These are phyloP conservation scores for Oryza glaberrima DNA, from an alignment of 176 grass and related monocot genomes.

Conservation along the genomic window DNA sequence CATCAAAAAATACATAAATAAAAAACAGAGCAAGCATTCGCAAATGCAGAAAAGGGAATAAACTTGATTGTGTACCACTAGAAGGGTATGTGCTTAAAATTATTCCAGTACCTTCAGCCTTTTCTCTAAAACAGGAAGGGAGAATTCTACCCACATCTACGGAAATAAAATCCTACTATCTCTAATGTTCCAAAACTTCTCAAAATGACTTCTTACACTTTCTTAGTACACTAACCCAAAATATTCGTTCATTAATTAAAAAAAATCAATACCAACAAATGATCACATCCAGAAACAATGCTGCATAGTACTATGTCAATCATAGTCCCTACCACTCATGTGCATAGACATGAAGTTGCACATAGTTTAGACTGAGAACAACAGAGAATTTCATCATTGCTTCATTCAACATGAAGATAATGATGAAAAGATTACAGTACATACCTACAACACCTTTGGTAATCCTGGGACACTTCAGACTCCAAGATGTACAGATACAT, in stretches of 20 bases:
- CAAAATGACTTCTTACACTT: constrained; percentile 17
- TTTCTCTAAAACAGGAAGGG: not conserved
- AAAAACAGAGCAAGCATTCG: constrained; percentile 21
- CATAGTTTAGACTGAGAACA: constrained; percentile 11
- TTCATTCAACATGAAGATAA: not conserved
- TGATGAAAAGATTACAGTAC: constrained; percentile 31
- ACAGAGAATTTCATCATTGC: not conserved
- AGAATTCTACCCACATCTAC: not conserved
- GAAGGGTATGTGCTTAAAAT: not conserved
- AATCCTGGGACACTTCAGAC: constrained; percentile 68
- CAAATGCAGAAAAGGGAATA: not conserved
- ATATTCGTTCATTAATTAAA: constrained; percentile 5
- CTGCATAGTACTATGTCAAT: not conserved
- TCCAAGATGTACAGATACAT: constrained; percentile 96
- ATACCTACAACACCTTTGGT: constrained; percentile 89
- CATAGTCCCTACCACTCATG: not conserved
- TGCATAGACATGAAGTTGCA: not conserved
- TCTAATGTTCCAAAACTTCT: not conserved
- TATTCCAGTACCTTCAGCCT: not conserved
- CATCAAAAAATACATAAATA: constrained; percentile 35
- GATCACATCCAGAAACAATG: not conserved
- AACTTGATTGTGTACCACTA: constrained; percentile 12
- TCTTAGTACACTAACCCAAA: constrained; percentile 2
- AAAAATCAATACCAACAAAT: constrained; percentile 26
- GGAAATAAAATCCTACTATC: not conserved